Base-by-base conservation (phyloP, 139 green algal genomes). In the Micromonas commoda region DNA sequence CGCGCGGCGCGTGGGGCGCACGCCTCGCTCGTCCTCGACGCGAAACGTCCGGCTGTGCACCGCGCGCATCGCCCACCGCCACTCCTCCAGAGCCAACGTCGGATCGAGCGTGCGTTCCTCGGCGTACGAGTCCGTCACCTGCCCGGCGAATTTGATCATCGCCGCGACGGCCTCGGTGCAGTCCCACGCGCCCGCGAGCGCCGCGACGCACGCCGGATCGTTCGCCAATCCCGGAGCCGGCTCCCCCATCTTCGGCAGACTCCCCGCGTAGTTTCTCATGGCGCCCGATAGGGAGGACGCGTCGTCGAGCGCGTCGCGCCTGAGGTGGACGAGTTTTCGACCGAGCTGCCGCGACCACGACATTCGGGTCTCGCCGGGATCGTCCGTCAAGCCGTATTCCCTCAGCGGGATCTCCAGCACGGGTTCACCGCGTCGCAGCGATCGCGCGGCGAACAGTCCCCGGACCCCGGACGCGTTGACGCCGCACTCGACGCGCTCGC, bases 41-140 rank as follows among this genome's bases (percentile, higher is more conserved):
- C 66, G 66, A 73, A 73, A 73, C 66, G 66, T 73, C 28, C 66
- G 24, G 0, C 34, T 60, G 16, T 54, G 33, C 33, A 73, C 66
- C 33, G 31, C 24, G n/a, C 23, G 16, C 28, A 73, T 24, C 9
- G 66, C 66, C 66, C 66, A 73, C 6, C 66, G 6, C 31, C 33
- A 73, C 66, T 73, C 16, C 2, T 73, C 66, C 28, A 34, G 20
- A 3, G 13, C 13, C 33, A 54, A 39, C 33, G 4, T 51, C 19
- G 24, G 1, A 2, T 54, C 66, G 1, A 54, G 1, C 31, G 31
- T 20, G 1, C 1, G 32, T 1, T 51, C 33, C 33, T 24, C 20
- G 33, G 28, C 26, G 28, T 21, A 73, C 32, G 66, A 73, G 6
- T 24, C 32, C 9, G 5, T 24, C 5, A 73, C 28, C 28, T 73